These are phyloP conservation scores for Xylaria cubensis DNA, from an alignment of 495 filamentous ascomycete species.

Conservation along the genomic window DNA sequence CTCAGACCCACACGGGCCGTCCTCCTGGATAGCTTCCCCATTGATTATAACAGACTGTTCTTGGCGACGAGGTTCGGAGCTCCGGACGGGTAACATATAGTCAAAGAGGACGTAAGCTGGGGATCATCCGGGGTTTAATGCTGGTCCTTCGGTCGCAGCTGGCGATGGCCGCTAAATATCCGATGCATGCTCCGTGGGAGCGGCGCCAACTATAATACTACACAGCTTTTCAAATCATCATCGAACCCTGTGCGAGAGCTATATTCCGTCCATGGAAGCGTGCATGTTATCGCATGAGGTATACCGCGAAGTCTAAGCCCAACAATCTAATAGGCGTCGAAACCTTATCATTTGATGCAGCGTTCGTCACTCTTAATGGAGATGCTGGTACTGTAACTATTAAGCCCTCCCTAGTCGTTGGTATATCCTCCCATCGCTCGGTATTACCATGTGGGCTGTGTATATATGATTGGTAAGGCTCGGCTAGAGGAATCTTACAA, in stretches of 20 bases:
- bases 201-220: background rate
- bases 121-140: slow-evolving; percentile 9
- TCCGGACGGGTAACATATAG: slow-evolving; percentile 7
- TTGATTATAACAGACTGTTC: background rate
- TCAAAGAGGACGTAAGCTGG: background rate
- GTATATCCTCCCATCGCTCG: background rate
- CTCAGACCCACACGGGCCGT: background rate
- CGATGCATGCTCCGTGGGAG: background rate
- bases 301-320: background rate
- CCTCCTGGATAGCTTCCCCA: background rate
- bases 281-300: slow-evolving; percentile 8
- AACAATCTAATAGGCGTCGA: background rate
- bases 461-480: background rate
- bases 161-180: slow-evolving; percentile 6
- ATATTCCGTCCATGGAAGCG: background rate
- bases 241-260: background rate
- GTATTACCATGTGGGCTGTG: background rate
- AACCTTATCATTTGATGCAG: background rate
- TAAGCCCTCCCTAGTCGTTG: background rate
- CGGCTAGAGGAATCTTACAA: background rate
- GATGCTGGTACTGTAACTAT: background rate
- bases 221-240: background rate
- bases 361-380: background rate
- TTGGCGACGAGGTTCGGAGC: slow-evolving; percentile 7
- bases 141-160: slow-evolving; percentile 7